Conservation (phyloP, 192 early-diverging fungal species). For the Coemansia reversa region DNA sequence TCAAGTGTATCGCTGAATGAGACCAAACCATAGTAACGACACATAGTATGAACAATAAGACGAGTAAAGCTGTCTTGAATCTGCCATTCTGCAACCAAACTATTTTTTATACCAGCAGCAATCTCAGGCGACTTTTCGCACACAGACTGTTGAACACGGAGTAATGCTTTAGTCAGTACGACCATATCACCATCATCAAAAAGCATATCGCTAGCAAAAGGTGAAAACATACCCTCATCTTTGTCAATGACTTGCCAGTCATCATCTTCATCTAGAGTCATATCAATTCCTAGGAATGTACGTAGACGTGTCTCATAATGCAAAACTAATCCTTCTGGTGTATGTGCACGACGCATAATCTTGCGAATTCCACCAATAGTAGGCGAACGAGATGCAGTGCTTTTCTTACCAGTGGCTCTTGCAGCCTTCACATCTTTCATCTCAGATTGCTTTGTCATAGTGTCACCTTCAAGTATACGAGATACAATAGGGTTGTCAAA, state of each 20-base stretch:
- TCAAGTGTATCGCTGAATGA: conserved; percentile 43
- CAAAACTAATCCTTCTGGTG: conserved; percentile 43
- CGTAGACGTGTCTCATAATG: conserved; percentile 42
- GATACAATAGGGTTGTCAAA: conserved; percentile 18
- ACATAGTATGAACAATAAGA: conserved; percentile 49
- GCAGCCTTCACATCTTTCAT: not conserved
- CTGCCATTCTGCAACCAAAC: conserved; percentile 37
- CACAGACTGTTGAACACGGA: conserved; percentile 8
- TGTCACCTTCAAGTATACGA: conserved; percentile 16
- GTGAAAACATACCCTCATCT: conserved; percentile 38
- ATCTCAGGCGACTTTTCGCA: conserved; percentile 19
- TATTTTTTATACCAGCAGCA: conserved; percentile 32
- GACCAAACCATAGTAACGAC: conserved; percentile 51
- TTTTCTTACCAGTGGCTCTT: not conserved
- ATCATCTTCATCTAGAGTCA: conserved; percentile 3
- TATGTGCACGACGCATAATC: conserved; percentile 44
- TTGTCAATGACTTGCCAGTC: conserved; percentile 46
- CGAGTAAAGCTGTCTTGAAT: conserved; percentile 49
- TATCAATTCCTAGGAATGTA: conserved; percentile 28
- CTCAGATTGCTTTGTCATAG: not conserved
- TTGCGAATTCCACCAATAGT: conserved; percentile 32
- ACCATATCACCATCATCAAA: conserved; percentile 44
- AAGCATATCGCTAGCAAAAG: conserved; percentile 23
- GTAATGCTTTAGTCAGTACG: conserved; percentile 24
- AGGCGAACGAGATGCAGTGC: conserved; percentile 10